Conservation (phyloP, 1,284 basidiomycete species). For the Cutaneotrichosporon dermatis region DNA sequence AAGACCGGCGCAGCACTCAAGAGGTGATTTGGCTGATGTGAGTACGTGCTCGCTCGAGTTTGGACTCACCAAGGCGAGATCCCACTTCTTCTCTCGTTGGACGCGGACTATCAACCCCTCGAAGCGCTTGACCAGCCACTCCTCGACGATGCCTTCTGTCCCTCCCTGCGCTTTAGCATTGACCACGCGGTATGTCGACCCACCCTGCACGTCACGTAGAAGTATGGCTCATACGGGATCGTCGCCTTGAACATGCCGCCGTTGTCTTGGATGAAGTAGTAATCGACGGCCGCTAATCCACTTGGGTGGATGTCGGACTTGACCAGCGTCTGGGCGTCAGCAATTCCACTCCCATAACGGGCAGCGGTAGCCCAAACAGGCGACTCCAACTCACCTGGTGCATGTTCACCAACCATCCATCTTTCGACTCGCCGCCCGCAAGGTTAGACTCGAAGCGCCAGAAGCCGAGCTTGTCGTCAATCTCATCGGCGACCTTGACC, state of each 20-base stretch:
- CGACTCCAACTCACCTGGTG: constrained; percentile 66
- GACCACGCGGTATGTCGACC: constrained; percentile 26
- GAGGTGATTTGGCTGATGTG: constrained; percentile 76
- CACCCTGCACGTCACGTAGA: constrained; percentile 85
- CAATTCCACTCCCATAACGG: background rate
- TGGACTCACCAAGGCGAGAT: constrained; percentile 66
- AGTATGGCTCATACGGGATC: constrained; percentile 89
- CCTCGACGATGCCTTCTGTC: constrained; percentile 85
- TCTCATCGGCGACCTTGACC: constrained; percentile 68
- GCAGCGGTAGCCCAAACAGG: constrained; percentile 1
- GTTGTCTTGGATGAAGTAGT: constrained; percentile 96
- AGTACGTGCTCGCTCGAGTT: background rate
- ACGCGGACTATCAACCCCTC: constrained; percentile 79
- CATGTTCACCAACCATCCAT: constrained; percentile 98
- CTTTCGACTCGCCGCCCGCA: constrained; percentile 61
- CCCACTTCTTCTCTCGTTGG: constrained; percentile 80
- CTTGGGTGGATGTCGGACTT: constrained; percentile 75
- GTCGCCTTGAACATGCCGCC: constrained; percentile 96
- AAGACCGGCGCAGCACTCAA: constrained; percentile 84
- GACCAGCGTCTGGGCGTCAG: constrained; percentile 62
- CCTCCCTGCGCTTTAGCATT: constrained; percentile 58
- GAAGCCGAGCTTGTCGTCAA: constrained; percentile 93
- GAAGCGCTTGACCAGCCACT: constrained; percentile 91
- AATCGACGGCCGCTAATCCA: constrained; percentile 88
- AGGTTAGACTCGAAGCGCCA: constrained; percentile 58